phyloP scores from a whole-genome alignment of 2,329 filamentous ascomycete genomes.

The Colletotrichum kahawae region DNA sequence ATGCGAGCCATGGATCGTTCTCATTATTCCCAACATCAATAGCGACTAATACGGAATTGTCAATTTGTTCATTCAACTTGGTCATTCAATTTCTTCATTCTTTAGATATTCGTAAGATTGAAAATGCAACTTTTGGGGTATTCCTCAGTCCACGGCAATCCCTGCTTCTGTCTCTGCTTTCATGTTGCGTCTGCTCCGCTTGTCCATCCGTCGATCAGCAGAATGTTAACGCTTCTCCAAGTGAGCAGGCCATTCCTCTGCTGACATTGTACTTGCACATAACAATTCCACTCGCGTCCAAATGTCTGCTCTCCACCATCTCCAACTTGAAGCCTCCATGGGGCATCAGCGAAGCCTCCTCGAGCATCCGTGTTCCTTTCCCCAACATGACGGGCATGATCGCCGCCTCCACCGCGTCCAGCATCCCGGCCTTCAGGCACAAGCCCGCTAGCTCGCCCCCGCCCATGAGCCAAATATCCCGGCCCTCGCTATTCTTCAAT shows the following conservation, averaged over 20 bases:
- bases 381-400: constrained; percentile 30
- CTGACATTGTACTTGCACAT: constrained; percentile 24
- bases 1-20: neutral
- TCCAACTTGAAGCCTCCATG: constrained; percentile 3
- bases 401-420: constrained; percentile 35
- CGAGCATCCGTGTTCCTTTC: constrained; percentile 29
- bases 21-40: fast-evolving
- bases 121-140: neutral
- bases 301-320: constrained; percentile 6
- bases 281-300: constrained; percentile 25
- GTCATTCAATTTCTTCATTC: neutral
- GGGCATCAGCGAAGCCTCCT: neutral
- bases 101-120: neutral
- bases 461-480: constrained; percentile 42
- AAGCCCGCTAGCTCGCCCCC: constrained; percentile 32
- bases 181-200: neutral
- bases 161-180: neutral
- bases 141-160: neutral
- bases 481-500: constrained; percentile 25
- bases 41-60: fast-evolving
- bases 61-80: neutral
- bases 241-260: neutral
- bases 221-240: constrained; percentile 1
- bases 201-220: neutral
- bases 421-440: constrained; percentile 31